Conservation (phyloP, 352 stramenopile species). For the Halophytophthora batemanensis region DNA sequence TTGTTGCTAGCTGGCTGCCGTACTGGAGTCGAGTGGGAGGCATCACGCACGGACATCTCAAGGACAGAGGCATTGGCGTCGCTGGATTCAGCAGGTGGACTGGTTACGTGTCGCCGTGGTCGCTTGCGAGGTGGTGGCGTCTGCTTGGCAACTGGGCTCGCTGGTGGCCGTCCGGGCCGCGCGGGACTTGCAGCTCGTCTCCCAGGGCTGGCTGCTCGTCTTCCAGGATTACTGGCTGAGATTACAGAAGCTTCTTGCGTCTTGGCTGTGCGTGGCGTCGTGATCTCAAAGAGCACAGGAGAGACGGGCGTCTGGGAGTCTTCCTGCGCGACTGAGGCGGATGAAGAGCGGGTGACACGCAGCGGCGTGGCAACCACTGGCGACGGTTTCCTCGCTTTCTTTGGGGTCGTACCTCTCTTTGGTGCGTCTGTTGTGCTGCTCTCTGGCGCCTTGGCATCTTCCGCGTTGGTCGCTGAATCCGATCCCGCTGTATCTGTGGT, state of each 20-base stretch:
- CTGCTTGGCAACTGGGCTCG: slow-evolving; percentile 1
- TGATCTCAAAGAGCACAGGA: slow-evolving; percentile 27
- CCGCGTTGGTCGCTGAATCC: background rate
- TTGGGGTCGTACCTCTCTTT: background rate
- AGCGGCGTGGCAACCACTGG: background rate
- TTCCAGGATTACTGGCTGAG: background rate
- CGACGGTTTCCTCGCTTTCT: background rate
- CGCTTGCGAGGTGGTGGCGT: slow-evolving; percentile 16
- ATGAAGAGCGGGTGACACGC: background rate
- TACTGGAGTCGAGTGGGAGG: too few relatives aligned
- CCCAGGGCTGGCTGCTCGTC: background rate
- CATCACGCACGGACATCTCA: too few relatives aligned
- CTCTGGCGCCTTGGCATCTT: background rate
- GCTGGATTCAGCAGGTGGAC: slow-evolving; percentile 2
- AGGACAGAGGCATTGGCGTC: background rate
- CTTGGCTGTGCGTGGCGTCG: slow-evolving; percentile 3
- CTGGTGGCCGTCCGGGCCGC: background rate
- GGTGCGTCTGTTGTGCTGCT: background rate
- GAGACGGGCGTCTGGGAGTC: slow-evolving; percentile 17
- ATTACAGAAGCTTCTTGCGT: background rate
- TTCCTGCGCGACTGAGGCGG: background rate
- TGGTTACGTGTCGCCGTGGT: slow-evolving; percentile 8
- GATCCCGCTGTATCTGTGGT: background rate
- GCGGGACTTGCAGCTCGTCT: slow-evolving; percentile 1
- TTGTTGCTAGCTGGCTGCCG: too few relatives aligned